These are phyloP conservation scores for Didymella lethalis DNA, from an alignment of 2,329 filamentous ascomycete species.

Conservation along the genomic window DNA sequence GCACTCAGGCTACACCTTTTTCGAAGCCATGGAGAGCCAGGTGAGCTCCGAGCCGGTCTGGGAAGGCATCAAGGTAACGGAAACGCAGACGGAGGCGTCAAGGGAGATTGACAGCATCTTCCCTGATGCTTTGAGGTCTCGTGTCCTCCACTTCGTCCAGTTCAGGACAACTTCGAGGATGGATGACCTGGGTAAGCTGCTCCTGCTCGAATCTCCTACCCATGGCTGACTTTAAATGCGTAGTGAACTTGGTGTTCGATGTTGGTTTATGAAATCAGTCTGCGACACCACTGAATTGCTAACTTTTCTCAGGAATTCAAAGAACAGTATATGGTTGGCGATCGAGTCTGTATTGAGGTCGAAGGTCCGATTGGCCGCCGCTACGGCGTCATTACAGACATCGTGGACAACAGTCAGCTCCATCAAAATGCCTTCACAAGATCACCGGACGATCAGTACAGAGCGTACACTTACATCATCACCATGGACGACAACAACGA, in stretches of 20 bases:
- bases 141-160: constrained; percentile 91
- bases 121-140: constrained; percentile 88
- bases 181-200: constrained; percentile 72
- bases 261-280: constrained; percentile 23
- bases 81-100: constrained; percentile 66
- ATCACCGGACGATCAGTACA: constrained; percentile 40
- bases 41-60: constrained; percentile 61
- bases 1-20: constrained; percentile 88
- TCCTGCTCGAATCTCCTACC: constrained; percentile 20
- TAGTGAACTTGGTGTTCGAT: constrained; percentile 46
- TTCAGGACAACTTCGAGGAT: constrained; percentile 82
- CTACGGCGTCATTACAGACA: constrained; percentile 43
- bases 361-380: constrained; percentile 34
- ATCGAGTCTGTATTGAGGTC: constrained; percentile 46
- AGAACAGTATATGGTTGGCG: constrained; percentile 44
- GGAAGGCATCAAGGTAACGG: constrained; percentile 42
- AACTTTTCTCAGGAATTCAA: constrained; percentile 42
- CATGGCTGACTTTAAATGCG: constrained; percentile 36
- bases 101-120: constrained; percentile 91
- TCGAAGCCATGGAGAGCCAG: constrained; percentile 90
- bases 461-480: constrained; percentile 45
- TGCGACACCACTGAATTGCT: background rate
- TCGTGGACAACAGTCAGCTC: constrained; percentile 42
- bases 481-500: constrained; percentile 45
- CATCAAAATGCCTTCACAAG: constrained; percentile 41